A percentile compares a stretch with the other conserved stretches of the same genome.
Conservation (phyloP, 179 eudicot species). For the Beta lomatogona region DNA sequence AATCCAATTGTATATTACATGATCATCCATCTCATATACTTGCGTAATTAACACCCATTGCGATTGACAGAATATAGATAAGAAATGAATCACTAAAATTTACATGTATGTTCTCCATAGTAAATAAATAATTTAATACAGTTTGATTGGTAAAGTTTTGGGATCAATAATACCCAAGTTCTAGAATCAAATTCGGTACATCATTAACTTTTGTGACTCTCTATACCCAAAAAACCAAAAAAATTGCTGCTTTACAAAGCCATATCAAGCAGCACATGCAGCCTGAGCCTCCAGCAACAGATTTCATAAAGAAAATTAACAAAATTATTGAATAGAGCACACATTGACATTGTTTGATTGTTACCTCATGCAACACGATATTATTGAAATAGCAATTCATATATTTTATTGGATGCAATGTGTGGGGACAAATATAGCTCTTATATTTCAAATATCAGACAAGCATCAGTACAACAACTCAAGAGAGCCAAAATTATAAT, state of each 20-base stretch:
- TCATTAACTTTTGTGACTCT: too few species aligned
- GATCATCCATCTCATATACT: background rate
- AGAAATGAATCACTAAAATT: background rate
- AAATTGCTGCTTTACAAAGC: background rate
- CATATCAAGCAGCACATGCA: background rate
- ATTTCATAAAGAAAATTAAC: background rate
- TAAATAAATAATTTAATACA: too few species aligned
- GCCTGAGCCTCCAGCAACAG: background rate
- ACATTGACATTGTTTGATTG: background rate
- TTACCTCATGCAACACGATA: background rate
- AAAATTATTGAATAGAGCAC: background rate
- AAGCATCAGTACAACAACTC: background rate
- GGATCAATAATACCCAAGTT: too few species aligned
- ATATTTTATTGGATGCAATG: background rate
- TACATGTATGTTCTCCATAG: background rate
- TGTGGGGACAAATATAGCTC: background rate
- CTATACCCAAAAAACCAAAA: too few species aligned
- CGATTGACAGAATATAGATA: too few species aligned
- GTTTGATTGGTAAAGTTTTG: too few species aligned
- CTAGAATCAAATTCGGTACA: too few species aligned
- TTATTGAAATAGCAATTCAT: background rate
- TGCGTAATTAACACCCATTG: background rate
- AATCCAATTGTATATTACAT: background rate
- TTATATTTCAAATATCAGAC: background rate
- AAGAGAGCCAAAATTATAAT: constrained; percentile 48